A percentile compares a stretch with the other conserved stretches of the same genome.
phyloP scores from a whole-genome alignment of 192 early-diverging fungal genomes.

The Backusella australiensis region DNA sequence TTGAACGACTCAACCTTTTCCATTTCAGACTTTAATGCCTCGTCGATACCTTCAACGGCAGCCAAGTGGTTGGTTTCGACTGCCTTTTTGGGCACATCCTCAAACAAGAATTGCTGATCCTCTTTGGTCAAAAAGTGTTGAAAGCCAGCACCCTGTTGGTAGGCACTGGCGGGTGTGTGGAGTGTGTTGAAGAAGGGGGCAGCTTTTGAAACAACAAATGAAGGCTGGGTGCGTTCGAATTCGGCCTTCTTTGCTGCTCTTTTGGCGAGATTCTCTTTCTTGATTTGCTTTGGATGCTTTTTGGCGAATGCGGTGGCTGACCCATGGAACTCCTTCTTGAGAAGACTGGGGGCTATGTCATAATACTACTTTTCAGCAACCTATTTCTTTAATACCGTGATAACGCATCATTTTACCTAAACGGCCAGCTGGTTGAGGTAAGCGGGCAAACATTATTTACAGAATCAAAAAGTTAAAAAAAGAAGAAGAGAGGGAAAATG shows the following conservation, averaged over 20 bases:
- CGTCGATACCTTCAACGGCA: constrained; percentile 32
- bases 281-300: constrained; percentile 42
- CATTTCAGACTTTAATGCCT: constrained; percentile 41
- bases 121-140: constrained; percentile 49
- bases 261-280: constrained; percentile 41
- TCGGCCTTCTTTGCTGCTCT: constrained; percentile 26
- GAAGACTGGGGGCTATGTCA: not conserved
- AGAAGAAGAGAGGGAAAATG: not conserved
- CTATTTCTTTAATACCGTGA: too few species aligned
- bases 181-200: constrained; percentile 32
- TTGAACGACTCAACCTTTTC: constrained; percentile 62
- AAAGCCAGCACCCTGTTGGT: constrained; percentile 28
- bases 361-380: too few species aligned
- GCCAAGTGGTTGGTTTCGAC: constrained; percentile 23
- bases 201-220: constrained; percentile 29
- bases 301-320: constrained; percentile 25
- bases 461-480: not conserved
- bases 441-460: constrained; percentile 6
- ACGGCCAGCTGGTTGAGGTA: not conserved
- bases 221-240: constrained; percentile 34
- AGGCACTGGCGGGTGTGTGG: constrained; percentile 33
- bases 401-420: not conserved
- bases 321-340: constrained; percentile 28
- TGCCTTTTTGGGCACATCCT: constrained; percentile 39
- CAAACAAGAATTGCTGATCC: constrained; percentile 49